Evolutionary conservation across 1,139 yeast genomes (phyloP).

Genomic region (Hyphopichia fennica): DNA sequence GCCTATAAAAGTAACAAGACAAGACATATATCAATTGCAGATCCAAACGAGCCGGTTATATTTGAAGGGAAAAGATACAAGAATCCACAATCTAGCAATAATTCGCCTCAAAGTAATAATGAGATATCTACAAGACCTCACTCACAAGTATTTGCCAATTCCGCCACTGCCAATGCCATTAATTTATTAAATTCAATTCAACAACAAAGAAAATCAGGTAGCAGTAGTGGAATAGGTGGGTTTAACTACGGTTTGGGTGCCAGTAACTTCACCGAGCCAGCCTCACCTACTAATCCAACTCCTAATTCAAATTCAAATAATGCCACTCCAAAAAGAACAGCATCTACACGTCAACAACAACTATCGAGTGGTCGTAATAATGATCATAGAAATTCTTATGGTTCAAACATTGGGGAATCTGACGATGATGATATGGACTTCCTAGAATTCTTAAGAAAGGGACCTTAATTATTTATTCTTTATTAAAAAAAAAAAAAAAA

Average conservation of each 20-base stretch:
- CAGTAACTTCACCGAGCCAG: not conserved
- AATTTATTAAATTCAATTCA: slow-evolving; percentile 2
- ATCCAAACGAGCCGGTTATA: slow-evolving; percentile 6
- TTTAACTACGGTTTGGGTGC: not conserved
- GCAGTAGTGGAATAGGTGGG: not conserved
- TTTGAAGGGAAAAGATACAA: slow-evolving; percentile 4
- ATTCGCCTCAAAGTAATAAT: slow-evolving; percentile 3
- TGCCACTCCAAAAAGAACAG: not conserved
- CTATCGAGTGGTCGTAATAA: not conserved
- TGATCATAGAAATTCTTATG: slow-evolving; percentile 1
- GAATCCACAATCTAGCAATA: not conserved
- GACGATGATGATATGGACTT: slow-evolving; percentile 46
- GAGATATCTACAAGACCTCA: slow-evolving; percentile 3
- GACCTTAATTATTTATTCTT: slow-evolving; percentile 25
- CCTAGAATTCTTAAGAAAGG: slow-evolving; percentile 46
- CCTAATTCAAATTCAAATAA: not conserved
- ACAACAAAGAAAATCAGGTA: slow-evolving; percentile 1
- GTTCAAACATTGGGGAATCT: slow-evolving; percentile 11
- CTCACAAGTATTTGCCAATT: slow-evolving; percentile 2
- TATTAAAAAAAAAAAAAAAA: not conserved
- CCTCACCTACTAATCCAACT: slow-evolving; percentile 1
- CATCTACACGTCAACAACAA: not conserved
- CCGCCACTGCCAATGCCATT: slow-evolving; percentile 5
- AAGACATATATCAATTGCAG: slow-evolving; percentile 5
- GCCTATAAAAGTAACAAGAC: not conserved